phyloP scores from a whole-genome alignment of 495 filamentous ascomycete genomes.

The Penicillium canariense region DNA sequence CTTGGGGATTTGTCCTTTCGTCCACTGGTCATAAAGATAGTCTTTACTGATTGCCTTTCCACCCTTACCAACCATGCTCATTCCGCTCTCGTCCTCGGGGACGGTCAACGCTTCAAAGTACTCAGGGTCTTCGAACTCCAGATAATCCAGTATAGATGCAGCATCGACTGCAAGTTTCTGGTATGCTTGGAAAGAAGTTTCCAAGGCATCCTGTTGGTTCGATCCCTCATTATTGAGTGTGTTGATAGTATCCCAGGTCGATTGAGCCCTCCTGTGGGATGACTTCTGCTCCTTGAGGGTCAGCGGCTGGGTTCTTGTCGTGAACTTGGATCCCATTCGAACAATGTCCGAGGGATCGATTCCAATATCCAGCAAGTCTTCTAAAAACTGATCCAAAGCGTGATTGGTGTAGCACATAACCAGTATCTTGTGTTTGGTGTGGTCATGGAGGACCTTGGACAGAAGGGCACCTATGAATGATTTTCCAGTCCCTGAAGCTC shows the following conservation, averaged over 20 bases:
- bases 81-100: conserved; percentile 43
- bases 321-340: conserved; percentile 66
- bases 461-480: conserved; percentile 72
- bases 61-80: conserved; percentile 42
- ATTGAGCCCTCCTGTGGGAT: conserved; percentile 21
- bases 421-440: conserved; percentile 53
- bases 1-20: conserved; percentile 45
- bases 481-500: conserved; percentile 67
- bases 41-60: conserved; percentile 44
- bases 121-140: conserved; percentile 59
- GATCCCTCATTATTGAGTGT: conserved; percentile 29
- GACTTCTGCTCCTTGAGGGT: conserved; percentile 45
- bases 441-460: conserved; percentile 56
- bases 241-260: conserved; percentile 42
- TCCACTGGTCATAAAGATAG: conserved; percentile 62
- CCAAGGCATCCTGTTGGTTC: conserved; percentile 10
- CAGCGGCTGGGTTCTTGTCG: conserved; percentile 45
- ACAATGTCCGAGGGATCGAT: conserved; percentile 56
- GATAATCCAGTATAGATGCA: conserved; percentile 52
- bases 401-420: conserved; percentile 70
- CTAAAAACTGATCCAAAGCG: conserved; percentile 72
- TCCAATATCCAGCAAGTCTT: conserved; percentile 63
- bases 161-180: conserved; percentile 8
- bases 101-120: conserved; percentile 58
- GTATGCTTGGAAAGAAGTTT: conserved; percentile 25